These are phyloP conservation scores for Piloderma croceum DNA, from an alignment of 768 basidiomycete genomes.

Conservation along the genomic window DNA sequence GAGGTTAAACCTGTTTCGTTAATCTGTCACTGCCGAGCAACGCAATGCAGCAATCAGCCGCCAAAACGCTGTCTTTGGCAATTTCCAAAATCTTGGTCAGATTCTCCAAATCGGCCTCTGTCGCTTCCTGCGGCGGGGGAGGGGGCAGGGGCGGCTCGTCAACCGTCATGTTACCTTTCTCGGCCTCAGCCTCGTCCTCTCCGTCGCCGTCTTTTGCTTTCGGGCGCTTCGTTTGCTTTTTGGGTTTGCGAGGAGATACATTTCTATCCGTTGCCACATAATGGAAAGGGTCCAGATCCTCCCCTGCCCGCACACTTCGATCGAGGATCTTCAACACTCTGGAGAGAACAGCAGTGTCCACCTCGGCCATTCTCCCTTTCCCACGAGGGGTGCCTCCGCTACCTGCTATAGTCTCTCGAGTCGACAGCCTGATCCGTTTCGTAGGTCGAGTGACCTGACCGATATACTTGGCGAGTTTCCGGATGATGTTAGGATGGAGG, in stretches of 20 bases:
- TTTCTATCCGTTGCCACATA: constrained; percentile 15
- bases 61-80: constrained; percentile 68
- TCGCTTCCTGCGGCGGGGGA: constrained; percentile 32
- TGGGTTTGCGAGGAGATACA: constrained; percentile 38
- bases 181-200: constrained; percentile 41
- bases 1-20: constrained; percentile 72
- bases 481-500: constrained; percentile 50
- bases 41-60: constrained; percentile 79
- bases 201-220: constrained; percentile 30
- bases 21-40: constrained; percentile 74
- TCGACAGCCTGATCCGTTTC: constrained; percentile 56
- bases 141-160: constrained; percentile 9
- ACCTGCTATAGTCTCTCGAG: too few species aligned
- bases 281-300: constrained; percentile 68
- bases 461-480: constrained; percentile 67
- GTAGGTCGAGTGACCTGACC: constrained; percentile 60
- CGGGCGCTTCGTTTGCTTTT: constrained; percentile 38
- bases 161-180: background rate
- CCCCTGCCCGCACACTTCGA: constrained; percentile 69
- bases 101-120: constrained; percentile 37
- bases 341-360: constrained; percentile 57
- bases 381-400: constrained; percentile 40
- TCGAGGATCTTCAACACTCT: constrained; percentile 75
- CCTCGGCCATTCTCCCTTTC: constrained; percentile 58
- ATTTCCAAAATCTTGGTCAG: constrained; percentile 50